Percentiles rank a stretch among this genome's conserved stretches.
Conservation (phyloP, 2,329 filamentous ascomycete species). For the Penicillium capsulatum region DNA sequence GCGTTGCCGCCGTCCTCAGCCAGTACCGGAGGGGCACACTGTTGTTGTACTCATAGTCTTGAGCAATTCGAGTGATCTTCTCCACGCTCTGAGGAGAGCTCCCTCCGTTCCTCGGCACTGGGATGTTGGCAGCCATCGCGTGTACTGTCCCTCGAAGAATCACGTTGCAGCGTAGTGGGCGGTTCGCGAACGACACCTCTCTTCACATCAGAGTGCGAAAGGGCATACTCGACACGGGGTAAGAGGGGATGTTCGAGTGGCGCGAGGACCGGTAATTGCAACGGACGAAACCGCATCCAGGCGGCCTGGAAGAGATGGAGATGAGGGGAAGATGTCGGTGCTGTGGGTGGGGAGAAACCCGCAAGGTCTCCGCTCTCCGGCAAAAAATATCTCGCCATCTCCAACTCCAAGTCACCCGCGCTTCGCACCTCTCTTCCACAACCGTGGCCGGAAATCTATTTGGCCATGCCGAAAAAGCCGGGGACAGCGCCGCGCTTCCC, state of each 20-base stretch:
- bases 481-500: no score
- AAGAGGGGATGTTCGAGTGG: conserved; percentile 12
- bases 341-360: conserved; percentile 14
- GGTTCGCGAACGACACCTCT: conserved; percentile 11
- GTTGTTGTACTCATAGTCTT: conserved; percentile 75
- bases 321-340: conserved; percentile 4
- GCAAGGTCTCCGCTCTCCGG: conserved; percentile 10
- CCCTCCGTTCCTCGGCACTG: conserved; percentile 32
- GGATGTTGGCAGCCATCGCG: conserved; percentile 23
- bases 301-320: conserved; percentile 1
- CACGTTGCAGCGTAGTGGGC: conserved; percentile 1
- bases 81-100: conserved; percentile 64
- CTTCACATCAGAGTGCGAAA: conserved; percentile 12
- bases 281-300: conserved; percentile 9
- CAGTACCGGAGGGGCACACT: conserved; percentile 74
- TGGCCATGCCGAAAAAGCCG: no score
- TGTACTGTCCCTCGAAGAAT: neutral
- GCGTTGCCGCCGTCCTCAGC: conserved; percentile 72
- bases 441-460: no score
- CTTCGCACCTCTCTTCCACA: no score
- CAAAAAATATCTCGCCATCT: neutral
- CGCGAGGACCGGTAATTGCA: conserved; percentile 14
- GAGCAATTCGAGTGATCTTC: conserved; percentile 71
- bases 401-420: conserved; percentile 8
- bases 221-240: conserved; percentile 14